Percentiles rank a stretch among this genome's conserved stretches.
Conservation (phyloP, 108 stramenopile genomes). For the Thalassiosira profunda region DNA sequence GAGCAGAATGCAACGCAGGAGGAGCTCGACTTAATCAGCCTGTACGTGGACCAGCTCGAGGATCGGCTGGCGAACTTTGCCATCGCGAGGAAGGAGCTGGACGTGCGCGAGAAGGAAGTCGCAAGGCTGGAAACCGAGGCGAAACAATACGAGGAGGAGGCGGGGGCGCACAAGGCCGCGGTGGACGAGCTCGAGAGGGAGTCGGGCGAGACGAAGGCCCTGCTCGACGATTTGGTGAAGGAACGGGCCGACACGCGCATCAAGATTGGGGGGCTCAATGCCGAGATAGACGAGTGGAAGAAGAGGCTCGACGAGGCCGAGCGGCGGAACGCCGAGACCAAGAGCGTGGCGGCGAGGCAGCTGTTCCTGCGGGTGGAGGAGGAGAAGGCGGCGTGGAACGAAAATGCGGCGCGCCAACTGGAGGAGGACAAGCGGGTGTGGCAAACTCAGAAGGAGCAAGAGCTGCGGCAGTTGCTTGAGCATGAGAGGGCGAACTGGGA, state of each 20-base stretch:
- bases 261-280: constrained; percentile 52
- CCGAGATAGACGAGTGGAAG: constrained; percentile 46
- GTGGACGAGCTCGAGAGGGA: constrained; percentile 48
- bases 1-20: constrained; percentile 64
- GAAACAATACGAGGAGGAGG: constrained; percentile 31
- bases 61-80: constrained; percentile 80
- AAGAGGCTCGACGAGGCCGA: constrained; percentile 45
- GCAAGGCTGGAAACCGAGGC: constrained; percentile 55
- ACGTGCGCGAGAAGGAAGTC: constrained; percentile 67
- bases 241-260: constrained; percentile 60
- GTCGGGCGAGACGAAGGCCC: constrained; percentile 61
- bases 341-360: constrained; percentile 38
- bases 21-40: constrained; percentile 66
- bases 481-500: constrained; percentile 28
- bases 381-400: constrained; percentile 26
- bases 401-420: no score
- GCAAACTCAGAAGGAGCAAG: constrained; percentile 15
- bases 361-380: constrained; percentile 41
- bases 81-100: constrained; percentile 75
- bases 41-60: constrained; percentile 81
- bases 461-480: constrained; percentile 11
- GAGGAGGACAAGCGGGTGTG: constrained; percentile 22
- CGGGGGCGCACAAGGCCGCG: constrained; percentile 35
- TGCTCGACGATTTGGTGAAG: constrained; percentile 67
- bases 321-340: constrained; percentile 31